Base-by-base conservation (phyloP, 805 yeast genomes). In the Myxozyma vanderwaltii region DNA sequence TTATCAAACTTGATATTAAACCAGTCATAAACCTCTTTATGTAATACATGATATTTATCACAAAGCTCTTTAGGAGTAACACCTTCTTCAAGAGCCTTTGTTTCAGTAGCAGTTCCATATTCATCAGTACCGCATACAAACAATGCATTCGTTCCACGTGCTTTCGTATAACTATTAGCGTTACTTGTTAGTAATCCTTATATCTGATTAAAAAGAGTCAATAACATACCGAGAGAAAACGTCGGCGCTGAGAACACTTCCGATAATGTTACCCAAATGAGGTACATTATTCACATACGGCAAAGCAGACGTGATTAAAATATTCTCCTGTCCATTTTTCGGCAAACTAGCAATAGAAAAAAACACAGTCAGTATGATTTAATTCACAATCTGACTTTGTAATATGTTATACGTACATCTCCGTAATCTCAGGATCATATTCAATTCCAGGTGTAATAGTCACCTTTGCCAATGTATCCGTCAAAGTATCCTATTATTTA, bases 211-310 rank as follows among this genome's bases (percentile, higher is more conserved):
- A 12, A 5, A 23, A 2, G 21, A n/a, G 33, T 7, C 12, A 10
- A 78, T 91, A 64, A 88, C 84, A 74, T 89, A 94, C 56, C 67
- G 56, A 56, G 97, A 81, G 75, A 82, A 94, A 63, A 92, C 89
- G 77, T 94, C 99, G 35, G 99, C 99, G 59, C 91, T 83, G 65
- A 94, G 81, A 39, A 92, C 97, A 33, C 96, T 88, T 5, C 99
- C 99, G 57, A 94, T 85, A 67, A 94, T 91, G 77, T 94, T 94
- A 70, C 99, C 99, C 73, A 94, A 81, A 76, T 94, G 99, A 46
- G 99, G 99, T 53, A 94, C 99, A 71, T 94, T 94, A 77, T 94
- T 94, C 56, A 94, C 99, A 69, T 94, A 94, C 10, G 99, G 99
- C 69, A 94, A 82, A 35, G 99, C 98, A 26, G 98, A 91, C 1